These are phyloP conservation scores for Xylaria multiplex DNA, from an alignment of 2,329 filamentous ascomycete species.

Conservation along the genomic window DNA sequence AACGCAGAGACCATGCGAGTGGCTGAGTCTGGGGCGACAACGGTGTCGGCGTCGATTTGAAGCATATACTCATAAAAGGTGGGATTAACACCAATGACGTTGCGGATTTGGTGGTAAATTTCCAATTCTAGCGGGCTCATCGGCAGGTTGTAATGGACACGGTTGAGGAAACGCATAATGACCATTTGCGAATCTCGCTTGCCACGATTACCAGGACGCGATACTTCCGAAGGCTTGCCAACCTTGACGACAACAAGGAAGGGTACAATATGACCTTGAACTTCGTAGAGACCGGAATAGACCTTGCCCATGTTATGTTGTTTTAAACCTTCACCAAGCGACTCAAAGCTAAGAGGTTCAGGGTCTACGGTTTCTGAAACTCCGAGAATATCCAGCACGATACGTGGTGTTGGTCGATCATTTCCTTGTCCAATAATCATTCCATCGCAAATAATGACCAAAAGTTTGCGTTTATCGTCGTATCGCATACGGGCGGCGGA, in stretches of 20 bases:
- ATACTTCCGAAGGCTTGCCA: slow-evolving; percentile 96
- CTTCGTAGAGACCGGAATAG: slow-evolving; percentile 97
- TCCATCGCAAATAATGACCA: slow-evolving; percentile 93
- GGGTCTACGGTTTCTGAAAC: slow-evolving; percentile 94
- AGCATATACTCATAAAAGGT: slow-evolving; percentile 98
- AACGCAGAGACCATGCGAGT: slow-evolving; percentile 93
- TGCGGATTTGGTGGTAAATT: slow-evolving; percentile 98
- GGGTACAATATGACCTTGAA: slow-evolving; percentile 96
- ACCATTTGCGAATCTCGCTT: slow-evolving; percentile 99
- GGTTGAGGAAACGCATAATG: slow-evolving; percentile 98
- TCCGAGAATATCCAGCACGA: slow-evolving; percentile 95
- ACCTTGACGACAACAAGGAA: slow-evolving; percentile 98
- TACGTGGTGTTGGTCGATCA: slow-evolving; percentile 92
- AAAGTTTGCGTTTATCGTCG: slow-evolving; percentile 96
- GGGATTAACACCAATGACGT: slow-evolving; percentile 98
- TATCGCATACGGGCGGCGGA: slow-evolving; percentile 95
- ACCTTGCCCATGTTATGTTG: slow-evolving; percentile 99
- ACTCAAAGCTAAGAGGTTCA: slow-evolving; percentile 95
- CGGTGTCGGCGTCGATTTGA: slow-evolving; percentile 96
- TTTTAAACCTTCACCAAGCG: slow-evolving; percentile 92
- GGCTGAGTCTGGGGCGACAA: slow-evolving; percentile 87
- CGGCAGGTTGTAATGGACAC: slow-evolving; percentile 94
- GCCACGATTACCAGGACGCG: slow-evolving; percentile 94
- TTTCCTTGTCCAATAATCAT: slow-evolving; percentile 99
- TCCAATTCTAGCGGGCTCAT: slow-evolving; percentile 98